Base-by-base conservation (phyloP, 2,329 filamentous ascomycete genomes). In the Colletotrichum lini region DNA sequence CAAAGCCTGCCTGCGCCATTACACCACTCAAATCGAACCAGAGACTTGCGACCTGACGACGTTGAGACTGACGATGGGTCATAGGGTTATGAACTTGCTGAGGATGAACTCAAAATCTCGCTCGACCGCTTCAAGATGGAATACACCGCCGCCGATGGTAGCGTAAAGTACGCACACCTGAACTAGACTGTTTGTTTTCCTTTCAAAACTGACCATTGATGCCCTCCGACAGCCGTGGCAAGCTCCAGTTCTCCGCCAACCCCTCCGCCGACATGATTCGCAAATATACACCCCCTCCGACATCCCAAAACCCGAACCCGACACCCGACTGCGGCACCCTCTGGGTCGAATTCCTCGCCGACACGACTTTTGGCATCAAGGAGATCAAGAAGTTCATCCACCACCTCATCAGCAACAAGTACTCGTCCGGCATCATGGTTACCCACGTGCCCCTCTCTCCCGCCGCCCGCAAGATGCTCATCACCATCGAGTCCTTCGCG, bases 331-430 rank as follows among this genome's bases (percentile, higher is more conserved):
- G 95, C 81, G 96, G 96, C 79, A 93, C 91, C 66, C 92, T 99
- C 85, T 98, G 94, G 89, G 89, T 98, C 78, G 95, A 98, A 84
- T 99, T 99, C 87, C 92, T 94, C 79, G 85, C 89, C 74, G 94
- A 97, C 75, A 85, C 91, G 74, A 90, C 88, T 67, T 92, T 98
- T 72, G 96, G 96, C 76, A 94, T 98, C 79, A 95, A 95, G 84
- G 94, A 98, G 81, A 93, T 98, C 83, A 95, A 96, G 82, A 87
- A 89, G 69, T 99, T 98, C 82, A 94, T 95, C 76, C 92, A 95
- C 79, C 90, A 94, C 82, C 92, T 97, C 79, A 88, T 91, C 77
- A 87, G 91, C 75, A 91, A 95, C 82, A 92, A 93, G 84, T 96
- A 93, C 87, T 92, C 94, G 84, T 95, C 93, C 13, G 96, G 96